Conservation (phyloP, 805 yeast species). For the Pichia phayaonensis region DNA sequence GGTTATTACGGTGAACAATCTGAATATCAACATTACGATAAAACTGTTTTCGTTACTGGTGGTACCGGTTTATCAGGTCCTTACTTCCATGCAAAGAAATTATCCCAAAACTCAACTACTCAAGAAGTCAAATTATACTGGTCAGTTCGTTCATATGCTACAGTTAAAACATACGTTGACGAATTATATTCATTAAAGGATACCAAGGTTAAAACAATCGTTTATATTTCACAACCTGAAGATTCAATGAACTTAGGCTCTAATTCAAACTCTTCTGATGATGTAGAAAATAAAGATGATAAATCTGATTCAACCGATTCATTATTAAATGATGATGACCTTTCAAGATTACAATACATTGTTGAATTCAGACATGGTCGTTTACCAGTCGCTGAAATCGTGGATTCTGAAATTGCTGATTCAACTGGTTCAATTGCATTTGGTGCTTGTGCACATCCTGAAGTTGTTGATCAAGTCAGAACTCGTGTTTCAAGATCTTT, state of each 20-base stretch:
- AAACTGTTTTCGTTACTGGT: constrained; percentile 57
- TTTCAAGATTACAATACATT: constrained; percentile 24
- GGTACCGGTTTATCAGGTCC: constrained; percentile 70
- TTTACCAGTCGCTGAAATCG: constrained; percentile 31
- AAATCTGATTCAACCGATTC: background rate
- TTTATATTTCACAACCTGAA: constrained; percentile 35
- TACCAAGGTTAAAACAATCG: constrained; percentile 30
- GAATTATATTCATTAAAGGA: constrained; percentile 32
- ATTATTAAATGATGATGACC: constrained; percentile 1
- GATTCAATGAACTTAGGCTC: background rate
- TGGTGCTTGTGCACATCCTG: constrained; percentile 42
- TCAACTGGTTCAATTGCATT: constrained; percentile 36
- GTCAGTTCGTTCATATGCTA: constrained; percentile 48
- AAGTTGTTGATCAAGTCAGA: constrained; percentile 31
- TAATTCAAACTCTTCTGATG: background rate
- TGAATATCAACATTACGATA: constrained; percentile 43
- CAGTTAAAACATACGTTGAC: constrained; percentile 43
- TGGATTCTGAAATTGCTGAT: constrained; percentile 31
- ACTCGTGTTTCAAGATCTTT: constrained; percentile 17
- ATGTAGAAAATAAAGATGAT: background rate
- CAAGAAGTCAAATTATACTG: constrained; percentile 46
- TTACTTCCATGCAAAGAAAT: constrained; percentile 32
- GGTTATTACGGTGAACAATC: constrained; percentile 66
- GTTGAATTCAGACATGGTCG: constrained; percentile 40
- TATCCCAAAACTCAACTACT: constrained; percentile 26